Conservation (phyloP, 306 rosid genomes). For the Medicago lupulina region DNA sequence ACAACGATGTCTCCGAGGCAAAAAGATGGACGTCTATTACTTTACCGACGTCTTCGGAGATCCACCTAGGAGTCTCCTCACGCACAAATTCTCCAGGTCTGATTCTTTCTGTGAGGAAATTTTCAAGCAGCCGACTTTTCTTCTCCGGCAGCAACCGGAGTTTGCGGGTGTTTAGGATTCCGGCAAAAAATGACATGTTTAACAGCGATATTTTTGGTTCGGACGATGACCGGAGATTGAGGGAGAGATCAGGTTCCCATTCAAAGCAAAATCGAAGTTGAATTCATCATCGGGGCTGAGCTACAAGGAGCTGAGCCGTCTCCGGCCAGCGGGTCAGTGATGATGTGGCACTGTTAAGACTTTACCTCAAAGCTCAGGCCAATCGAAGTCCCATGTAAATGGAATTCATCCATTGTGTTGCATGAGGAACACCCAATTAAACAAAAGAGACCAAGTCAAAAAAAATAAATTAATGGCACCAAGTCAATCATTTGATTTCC, state of each 20-base stretch:
- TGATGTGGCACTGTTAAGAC: conserved; percentile 71
- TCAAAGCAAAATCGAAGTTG: conserved; percentile 66
- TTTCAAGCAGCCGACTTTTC: conserved; percentile 55
- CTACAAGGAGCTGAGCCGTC: conserved; percentile 85
- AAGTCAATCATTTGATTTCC: conserved; percentile 47
- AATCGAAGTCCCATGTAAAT: conserved; percentile 71
- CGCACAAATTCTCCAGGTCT: conserved; percentile 57
- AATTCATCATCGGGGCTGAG: conserved; percentile 82
- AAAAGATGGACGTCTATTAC: conserved; percentile 56
- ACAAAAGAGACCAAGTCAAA: conserved; percentile 47
- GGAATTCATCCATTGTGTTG: conserved; percentile 67
- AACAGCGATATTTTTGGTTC: conserved; percentile 71
- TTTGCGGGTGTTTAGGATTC: conserved; percentile 71
- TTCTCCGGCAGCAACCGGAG: conserved; percentile 48
- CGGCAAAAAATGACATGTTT: conserved; percentile 59
- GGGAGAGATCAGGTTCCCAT: conserved; percentile 69
- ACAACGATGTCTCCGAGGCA: conserved; percentile 8
- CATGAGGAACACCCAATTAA: conserved; percentile 54
- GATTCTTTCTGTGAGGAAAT: conserved; percentile 70
- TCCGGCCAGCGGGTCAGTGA: conserved; percentile 58
- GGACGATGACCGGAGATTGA: conserved; percentile 70
- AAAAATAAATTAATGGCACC: too few relatives aligned
- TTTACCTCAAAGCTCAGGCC: conserved; percentile 87
- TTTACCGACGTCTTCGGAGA: conserved; percentile 89
- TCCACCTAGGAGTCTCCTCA: conserved; percentile 72